Evolutionary conservation across 345 rosid genomes (phyloP).

Genomic region (Lumnitzera racemosa): DNA sequence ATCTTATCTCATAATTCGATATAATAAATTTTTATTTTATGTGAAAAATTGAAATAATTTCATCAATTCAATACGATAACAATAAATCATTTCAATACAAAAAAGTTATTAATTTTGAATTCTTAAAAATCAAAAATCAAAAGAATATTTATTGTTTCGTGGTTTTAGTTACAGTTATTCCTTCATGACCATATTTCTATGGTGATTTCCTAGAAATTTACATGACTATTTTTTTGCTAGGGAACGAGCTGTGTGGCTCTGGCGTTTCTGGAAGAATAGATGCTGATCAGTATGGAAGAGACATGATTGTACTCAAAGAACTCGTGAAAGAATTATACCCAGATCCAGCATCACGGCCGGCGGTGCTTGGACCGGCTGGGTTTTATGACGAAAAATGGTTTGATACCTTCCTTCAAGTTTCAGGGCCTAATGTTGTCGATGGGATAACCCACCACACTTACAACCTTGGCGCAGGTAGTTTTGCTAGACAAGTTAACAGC

Average conservation of each 20-base stretch:
- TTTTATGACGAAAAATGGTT: conserved; percentile 58
- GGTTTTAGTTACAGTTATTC: too few relatives aligned
- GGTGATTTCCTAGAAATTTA: neutral
- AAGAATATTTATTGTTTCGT: too few relatives aligned
- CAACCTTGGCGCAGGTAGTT: conserved; percentile 48
- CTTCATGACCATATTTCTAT: too few relatives aligned
- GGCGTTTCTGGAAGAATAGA: conserved; percentile 39
- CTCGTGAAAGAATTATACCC: conserved; percentile 27
- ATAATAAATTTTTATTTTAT: too few relatives aligned
- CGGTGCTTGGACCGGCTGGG: conserved; percentile 46
- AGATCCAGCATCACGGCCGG: conserved; percentile 26
- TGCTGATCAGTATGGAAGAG: conserved; percentile 32
- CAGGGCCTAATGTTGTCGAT: conserved; percentile 41
- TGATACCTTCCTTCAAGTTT: conserved; percentile 18
- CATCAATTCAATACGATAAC: too few relatives aligned
- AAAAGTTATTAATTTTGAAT: too few relatives aligned
- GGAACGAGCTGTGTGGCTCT: conserved; percentile 47
- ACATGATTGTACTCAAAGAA: conserved; percentile 22
- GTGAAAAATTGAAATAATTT: too few relatives aligned
- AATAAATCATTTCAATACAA: too few relatives aligned
- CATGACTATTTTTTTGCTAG: conserved; percentile 5
- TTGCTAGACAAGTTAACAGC: neutral
- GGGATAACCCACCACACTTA: conserved; percentile 57
- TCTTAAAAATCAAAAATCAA: too few relatives aligned
- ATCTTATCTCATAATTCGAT: too few relatives aligned